Evolutionary conservation across 106 monocot genomes (phyloP).

Genomic region (Gastrodia elata): DNA sequence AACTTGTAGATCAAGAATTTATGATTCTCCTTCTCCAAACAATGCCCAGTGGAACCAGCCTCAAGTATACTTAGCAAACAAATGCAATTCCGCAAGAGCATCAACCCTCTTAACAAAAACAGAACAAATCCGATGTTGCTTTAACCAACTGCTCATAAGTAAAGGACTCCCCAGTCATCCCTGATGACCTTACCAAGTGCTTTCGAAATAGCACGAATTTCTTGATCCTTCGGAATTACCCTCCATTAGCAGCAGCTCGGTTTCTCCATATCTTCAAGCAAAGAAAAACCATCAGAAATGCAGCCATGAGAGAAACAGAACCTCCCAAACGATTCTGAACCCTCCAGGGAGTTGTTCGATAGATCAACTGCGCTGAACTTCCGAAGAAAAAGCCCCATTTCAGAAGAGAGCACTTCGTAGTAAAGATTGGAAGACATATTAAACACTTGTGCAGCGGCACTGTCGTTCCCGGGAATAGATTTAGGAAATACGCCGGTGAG

Average conservation of each 20-base stretch:
- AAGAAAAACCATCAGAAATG: constrained; percentile 14
- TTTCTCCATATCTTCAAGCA: constrained; percentile 19
- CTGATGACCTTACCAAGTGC: constrained; percentile 12
- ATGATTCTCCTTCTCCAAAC: constrained; percentile 54
- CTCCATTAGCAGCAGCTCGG: neutral
- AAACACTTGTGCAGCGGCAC: constrained; percentile 16
- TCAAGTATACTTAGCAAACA: constrained; percentile 28
- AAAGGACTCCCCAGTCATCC: constrained; percentile 38
- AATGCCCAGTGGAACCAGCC: constrained; percentile 62
- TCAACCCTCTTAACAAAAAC: constrained; percentile 75
- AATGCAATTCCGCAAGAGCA: constrained; percentile 49
- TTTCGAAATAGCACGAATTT: neutral
- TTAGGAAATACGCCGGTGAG: constrained; percentile 31
- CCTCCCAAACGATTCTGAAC: constrained; percentile 34
- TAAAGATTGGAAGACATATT: constrained; percentile 50
- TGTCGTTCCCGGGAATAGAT: neutral
- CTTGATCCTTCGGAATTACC: neutral
- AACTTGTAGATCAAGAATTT: constrained; percentile 55
- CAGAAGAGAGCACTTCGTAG: constrained; percentile 31
- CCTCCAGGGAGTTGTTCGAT: constrained; percentile 64
- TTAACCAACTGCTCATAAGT: constrained; percentile 51
- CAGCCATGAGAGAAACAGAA: constrained; percentile 13
- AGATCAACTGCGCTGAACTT: constrained; percentile 34
- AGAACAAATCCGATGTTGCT: constrained; percentile 53
- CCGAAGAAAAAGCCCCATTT: constrained; percentile 8